A percentile compares a stretch with the other conserved stretches of the same genome.
These are phyloP conservation scores for Parachaetomium inaequale DNA, from an alignment of 495 filamentous ascomycete genomes.

Conservation along the genomic window DNA sequence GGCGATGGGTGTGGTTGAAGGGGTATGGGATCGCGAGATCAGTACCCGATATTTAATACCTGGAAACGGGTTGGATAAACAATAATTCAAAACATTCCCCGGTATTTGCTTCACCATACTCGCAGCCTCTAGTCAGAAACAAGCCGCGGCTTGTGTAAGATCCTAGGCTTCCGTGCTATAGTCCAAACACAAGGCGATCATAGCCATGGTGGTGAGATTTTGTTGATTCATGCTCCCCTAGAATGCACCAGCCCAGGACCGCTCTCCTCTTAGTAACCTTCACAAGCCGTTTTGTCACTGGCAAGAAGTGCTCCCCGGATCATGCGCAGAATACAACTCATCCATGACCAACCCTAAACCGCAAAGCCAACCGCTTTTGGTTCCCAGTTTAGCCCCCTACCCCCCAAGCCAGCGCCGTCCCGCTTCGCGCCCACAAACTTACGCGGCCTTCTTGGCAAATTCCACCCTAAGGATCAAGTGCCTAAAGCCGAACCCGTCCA, in stretches of 20 bases:
- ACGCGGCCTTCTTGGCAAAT: slow-evolving; percentile 76
- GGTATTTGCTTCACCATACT: neutral
- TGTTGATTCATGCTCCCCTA: neutral
- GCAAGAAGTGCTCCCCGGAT: neutral
- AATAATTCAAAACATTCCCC: neutral
- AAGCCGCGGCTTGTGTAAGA: too few species aligned
- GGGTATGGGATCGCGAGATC: neutral
- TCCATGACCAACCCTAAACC: neutral
- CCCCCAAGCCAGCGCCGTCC: neutral
- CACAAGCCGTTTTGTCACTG: neutral
- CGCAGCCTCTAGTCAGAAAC: too few species aligned
- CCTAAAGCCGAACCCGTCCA: slow-evolving; percentile 94
- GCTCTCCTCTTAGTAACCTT: neutral
- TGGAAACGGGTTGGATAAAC: too few species aligned
- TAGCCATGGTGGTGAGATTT: neutral
- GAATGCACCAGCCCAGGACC: neutral
- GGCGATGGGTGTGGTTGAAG: neutral
- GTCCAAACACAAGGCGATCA: too few species aligned
- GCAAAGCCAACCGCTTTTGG: neutral
- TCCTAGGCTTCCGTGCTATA: too few species aligned
- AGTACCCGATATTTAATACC: too few species aligned
- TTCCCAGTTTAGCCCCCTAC: slow-evolving; percentile 8
- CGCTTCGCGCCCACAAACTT: slow-evolving; percentile 10
- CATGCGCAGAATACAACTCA: neutral
- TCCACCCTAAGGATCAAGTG: slow-evolving; percentile 88